Evolutionary conservation across 116 monocot species (phyloP).

Genomic region (Phalaenopsis hybrid): DNA sequence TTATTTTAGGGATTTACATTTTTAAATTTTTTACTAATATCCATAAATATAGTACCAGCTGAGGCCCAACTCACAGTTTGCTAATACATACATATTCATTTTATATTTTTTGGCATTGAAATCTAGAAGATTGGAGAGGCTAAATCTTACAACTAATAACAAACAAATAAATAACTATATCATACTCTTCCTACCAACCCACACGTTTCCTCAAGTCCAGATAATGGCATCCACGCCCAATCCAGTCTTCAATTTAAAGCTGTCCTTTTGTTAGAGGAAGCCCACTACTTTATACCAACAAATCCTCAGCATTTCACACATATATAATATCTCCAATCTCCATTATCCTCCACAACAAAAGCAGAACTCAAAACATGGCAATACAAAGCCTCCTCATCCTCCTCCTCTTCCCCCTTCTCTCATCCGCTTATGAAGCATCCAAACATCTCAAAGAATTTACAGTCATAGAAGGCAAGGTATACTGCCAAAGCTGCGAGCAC

Average conservation of each 20-base stretch:
- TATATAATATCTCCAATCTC: not conserved
- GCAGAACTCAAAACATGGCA: not conserved
- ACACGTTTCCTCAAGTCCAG: not conserved
- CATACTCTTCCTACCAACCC: not conserved
- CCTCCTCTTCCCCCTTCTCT: constrained; percentile 4
- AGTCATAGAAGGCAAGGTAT: constrained; percentile 44
- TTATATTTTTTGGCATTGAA: too few relatives aligned
- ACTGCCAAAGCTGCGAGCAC: constrained; percentile 46
- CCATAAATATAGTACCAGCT: too few relatives aligned
- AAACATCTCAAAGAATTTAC: not conserved
- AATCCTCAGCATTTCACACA: not conserved
- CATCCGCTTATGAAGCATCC: constrained; percentile 3
- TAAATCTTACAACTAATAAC: too few relatives aligned
- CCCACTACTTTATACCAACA: not conserved
- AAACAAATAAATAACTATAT: not conserved
- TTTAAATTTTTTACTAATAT: too few relatives aligned
- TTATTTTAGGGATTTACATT: too few relatives aligned
- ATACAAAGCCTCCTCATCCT: not conserved
- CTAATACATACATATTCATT: too few relatives aligned
- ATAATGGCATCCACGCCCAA: not conserved
- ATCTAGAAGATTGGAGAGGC: too few relatives aligned
- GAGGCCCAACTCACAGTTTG: too few relatives aligned
- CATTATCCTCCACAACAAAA: not conserved
- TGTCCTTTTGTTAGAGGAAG: constrained; percentile 4
- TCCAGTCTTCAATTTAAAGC: not conserved